Conservation (phyloP, 768 basidiomycete species). For the Amanita jacksonii region DNA sequence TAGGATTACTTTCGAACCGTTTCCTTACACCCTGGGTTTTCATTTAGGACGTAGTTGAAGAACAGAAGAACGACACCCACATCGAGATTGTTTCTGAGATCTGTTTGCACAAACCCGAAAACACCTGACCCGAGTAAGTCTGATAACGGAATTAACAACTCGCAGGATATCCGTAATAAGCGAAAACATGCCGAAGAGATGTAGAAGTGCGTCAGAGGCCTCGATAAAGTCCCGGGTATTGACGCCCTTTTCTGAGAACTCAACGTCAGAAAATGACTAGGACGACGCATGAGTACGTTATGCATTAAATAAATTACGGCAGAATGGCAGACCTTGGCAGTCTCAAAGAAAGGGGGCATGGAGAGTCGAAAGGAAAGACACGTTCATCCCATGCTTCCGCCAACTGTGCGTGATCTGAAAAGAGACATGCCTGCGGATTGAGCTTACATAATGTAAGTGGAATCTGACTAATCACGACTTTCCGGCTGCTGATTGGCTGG, state of each 20-base stretch:
- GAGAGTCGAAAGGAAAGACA: background rate
- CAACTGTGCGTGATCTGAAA: background rate
- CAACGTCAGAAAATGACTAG: slow-evolving; percentile 84
- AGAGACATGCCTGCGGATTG: too few species aligned
- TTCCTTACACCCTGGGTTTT: slow-evolving; percentile 50
- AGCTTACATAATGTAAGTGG: too few species aligned
- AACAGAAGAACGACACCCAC: slow-evolving; percentile 27
- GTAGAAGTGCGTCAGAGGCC: slow-evolving; percentile 78
- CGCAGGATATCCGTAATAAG: slow-evolving; percentile 7
- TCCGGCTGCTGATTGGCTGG: background rate
- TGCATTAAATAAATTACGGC: background rate
- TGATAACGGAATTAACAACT: slow-evolving; percentile 19
- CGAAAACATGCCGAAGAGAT: slow-evolving; percentile 50
- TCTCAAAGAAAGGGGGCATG: slow-evolving; percentile 2
- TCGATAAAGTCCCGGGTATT: slow-evolving; percentile 75
- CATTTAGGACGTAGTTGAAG: slow-evolving; percentile 9
- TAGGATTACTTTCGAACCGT: slow-evolving; percentile 34
- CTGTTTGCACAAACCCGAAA: slow-evolving; percentile 66
- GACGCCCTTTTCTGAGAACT: slow-evolving; percentile 65
- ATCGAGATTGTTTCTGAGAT: slow-evolving; percentile 57
- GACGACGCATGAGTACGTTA: background rate
- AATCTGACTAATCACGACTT: too few species aligned
- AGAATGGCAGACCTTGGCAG: background rate
- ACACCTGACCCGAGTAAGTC: slow-evolving; percentile 61
- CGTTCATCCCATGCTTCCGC: background rate